Percentiles rank a stretch among this genome's conserved stretches.
Evolutionary conservation across 352 stramenopile species (phyloP).

Genomic region (Phytophthora megakarya): DNA sequence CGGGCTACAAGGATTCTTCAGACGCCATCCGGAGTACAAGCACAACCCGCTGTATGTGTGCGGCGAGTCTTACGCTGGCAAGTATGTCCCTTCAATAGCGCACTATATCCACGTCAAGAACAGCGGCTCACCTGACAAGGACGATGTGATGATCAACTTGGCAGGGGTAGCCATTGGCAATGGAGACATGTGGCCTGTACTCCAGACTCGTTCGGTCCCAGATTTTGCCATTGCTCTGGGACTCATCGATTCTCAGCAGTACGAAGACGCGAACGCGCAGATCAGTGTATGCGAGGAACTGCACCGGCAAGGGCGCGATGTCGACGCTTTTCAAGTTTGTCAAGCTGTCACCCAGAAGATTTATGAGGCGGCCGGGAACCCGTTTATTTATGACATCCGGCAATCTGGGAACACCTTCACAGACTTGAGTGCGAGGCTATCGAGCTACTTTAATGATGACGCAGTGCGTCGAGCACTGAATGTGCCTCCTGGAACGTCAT

Average conservation of each 20-base stretch:
- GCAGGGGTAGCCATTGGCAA: constrained; percentile 92
- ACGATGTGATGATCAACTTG: constrained; percentile 71
- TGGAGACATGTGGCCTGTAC: constrained; percentile 81
- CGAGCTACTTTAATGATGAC: constrained; percentile 86
- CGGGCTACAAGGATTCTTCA: constrained; percentile 92
- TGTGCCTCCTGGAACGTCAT: constrained; percentile 67
- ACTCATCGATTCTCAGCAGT: constrained; percentile 85
- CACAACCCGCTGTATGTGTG: constrained; percentile 65
- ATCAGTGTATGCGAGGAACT: constrained; percentile 81
- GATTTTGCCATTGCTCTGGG: constrained; percentile 83
- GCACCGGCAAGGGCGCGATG: constrained; percentile 68
- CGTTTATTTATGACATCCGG: constrained; percentile 87
- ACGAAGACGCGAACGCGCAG: constrained; percentile 69
- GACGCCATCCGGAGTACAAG: constrained; percentile 85
- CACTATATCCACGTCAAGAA: constrained; percentile 94
- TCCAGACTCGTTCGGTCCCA: constrained; percentile 80
- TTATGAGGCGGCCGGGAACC: constrained; percentile 74
- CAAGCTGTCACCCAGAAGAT: constrained; percentile 77
- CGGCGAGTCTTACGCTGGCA: constrained; percentile 96
- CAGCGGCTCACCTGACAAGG: constrained; percentile 21
- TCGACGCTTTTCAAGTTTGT: constrained; percentile 78
- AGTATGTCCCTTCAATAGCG: constrained; percentile 96
- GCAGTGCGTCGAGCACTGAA: constrained; percentile 86
- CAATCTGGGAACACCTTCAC: constrained; percentile 62
- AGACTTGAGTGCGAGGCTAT: constrained; percentile 54